A percentile compares a stretch with the other conserved stretches of the same genome.
phyloP scores from a whole-genome alignment of 2,329 filamentous ascomycete species.

The Fusarium longipes region DNA sequence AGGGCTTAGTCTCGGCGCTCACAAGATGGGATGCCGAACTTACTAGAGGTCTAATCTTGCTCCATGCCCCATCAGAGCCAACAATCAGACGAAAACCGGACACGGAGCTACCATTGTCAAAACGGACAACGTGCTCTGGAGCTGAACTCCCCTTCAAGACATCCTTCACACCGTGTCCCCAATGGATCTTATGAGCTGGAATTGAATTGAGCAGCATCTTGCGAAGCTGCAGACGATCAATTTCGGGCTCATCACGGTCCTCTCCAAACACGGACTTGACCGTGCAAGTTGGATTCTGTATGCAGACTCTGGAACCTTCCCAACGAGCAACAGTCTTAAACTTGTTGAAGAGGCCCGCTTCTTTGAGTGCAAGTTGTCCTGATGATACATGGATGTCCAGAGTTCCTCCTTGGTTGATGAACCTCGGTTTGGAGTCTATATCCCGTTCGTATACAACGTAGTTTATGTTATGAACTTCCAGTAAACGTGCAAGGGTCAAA shows the following conservation, averaged over 20 bases:
- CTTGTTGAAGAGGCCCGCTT: constrained; percentile 59
- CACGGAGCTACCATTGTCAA: background rate
- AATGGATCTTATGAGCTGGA: constrained; percentile 51
- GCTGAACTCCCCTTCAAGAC: background rate
- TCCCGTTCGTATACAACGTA: constrained; percentile 60
- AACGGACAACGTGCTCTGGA: background rate
- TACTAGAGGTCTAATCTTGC: constrained; percentile 52
- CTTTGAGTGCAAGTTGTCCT: constrained; percentile 61
- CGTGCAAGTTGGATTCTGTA: constrained; percentile 40
- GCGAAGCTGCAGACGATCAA: constrained; percentile 51
- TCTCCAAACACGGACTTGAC: constrained; percentile 44
- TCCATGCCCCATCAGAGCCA: constrained; percentile 37
- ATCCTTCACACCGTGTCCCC: constrained; percentile 42
- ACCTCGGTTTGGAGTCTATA: constrained; percentile 44
- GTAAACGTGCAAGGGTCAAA: constrained; percentile 58
- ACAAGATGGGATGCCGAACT: constrained; percentile 48
- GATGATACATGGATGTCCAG: constrained; percentile 63
- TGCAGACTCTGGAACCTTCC: constrained; percentile 45
- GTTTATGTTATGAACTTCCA: constrained; percentile 57
- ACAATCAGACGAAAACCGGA: constrained; percentile 22
- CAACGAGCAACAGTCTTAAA: constrained; percentile 54
- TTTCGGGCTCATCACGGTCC: constrained; percentile 50
- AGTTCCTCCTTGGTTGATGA: constrained; percentile 55
- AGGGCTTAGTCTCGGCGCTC: constrained; percentile 33
- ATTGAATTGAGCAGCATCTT: constrained; percentile 50